Conservation (phyloP, 2,329 filamentous ascomycete species). For the Ophiocordyceps camponoti-saundersi region DNA sequence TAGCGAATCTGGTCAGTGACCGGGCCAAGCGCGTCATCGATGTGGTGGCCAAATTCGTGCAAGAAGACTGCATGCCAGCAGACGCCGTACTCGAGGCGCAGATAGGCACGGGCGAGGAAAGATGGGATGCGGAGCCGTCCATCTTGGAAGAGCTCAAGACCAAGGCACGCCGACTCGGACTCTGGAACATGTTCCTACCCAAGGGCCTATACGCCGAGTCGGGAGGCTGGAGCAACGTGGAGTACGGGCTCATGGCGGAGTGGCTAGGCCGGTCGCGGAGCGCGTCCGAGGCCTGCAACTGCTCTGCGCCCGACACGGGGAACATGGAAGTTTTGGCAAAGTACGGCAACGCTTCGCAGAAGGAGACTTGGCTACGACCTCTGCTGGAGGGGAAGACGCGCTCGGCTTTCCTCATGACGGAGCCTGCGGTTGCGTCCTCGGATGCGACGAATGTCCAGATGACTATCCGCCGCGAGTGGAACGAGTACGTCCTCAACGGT, state of each 20-base stretch:
- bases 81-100: slow-evolving; percentile 69
- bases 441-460: slow-evolving; percentile 90
- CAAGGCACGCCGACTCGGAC: slow-evolving; percentile 63
- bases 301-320: slow-evolving; percentile 77
- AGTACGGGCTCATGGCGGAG: slow-evolving; percentile 97
- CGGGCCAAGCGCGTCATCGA: slow-evolving; percentile 72
- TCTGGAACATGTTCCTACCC: slow-evolving; percentile 98
- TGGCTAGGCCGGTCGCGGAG: slow-evolving; percentile 72
- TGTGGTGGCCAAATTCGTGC: slow-evolving; percentile 84
- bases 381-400: slow-evolving; percentile 73
- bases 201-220: slow-evolving; percentile 92
- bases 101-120: slow-evolving; percentile 54
- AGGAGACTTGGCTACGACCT: slow-evolving; percentile 66
- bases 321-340: slow-evolving; percentile 94
- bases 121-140: slow-evolving; percentile 66
- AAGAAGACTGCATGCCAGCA: slow-evolving; percentile 83
- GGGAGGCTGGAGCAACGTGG: slow-evolving; percentile 84
- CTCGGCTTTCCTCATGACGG: slow-evolving; percentile 87
- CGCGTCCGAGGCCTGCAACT: slow-evolving; percentile 80
- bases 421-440: slow-evolving; percentile 72
- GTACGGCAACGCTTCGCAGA: slow-evolving; percentile 75
- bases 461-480: slow-evolving; percentile 64
- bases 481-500: slow-evolving; percentile 84
- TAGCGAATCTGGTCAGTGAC: slow-evolving; percentile 54
- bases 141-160: slow-evolving; percentile 81